Conservation (phyloP, 805 yeast genomes). For the Lachancea fermentati region DNA sequence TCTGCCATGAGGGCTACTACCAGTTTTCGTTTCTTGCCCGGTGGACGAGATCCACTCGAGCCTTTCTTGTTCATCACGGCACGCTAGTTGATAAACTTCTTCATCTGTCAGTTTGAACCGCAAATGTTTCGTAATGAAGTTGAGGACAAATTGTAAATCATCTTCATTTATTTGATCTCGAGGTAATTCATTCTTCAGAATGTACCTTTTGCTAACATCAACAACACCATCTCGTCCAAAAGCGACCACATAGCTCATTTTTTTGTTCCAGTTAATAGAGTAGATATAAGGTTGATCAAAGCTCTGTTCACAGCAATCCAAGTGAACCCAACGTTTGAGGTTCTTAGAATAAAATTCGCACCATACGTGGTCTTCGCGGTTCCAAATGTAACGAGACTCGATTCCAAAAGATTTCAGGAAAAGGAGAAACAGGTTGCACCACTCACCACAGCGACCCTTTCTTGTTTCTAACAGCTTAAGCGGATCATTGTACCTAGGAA, state of each 20-base stretch:
- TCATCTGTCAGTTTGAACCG: slow-evolving; percentile 29
- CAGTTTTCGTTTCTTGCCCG: slow-evolving; percentile 10
- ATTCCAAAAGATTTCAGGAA: slow-evolving; percentile 62
- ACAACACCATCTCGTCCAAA: slow-evolving; percentile 52
- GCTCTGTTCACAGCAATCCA: slow-evolving; percentile 83
- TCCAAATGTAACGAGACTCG: slow-evolving; percentile 73
- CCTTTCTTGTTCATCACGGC: slow-evolving; percentile 32
- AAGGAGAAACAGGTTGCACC: slow-evolving; percentile 81
- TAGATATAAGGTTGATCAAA: slow-evolving; percentile 78
- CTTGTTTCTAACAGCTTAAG: slow-evolving; percentile 53
- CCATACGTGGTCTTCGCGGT: slow-evolving; percentile 94
- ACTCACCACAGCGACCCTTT: slow-evolving; percentile 89
- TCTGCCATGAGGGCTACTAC: slow-evolving; percentile 36
- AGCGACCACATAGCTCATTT: slow-evolving; percentile 84
- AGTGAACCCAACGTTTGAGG: slow-evolving; percentile 73
- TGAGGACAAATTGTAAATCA: slow-evolving; percentile 34
- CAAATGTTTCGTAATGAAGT: slow-evolving; percentile 33
- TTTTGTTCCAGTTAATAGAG: slow-evolving; percentile 85
- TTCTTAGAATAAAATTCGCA: slow-evolving; percentile 71
- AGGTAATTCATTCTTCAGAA: slow-evolving; percentile 42
- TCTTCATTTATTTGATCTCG: slow-evolving; percentile 41
- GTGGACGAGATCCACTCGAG: slow-evolving; percentile 23
- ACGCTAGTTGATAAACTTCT: slow-evolving; percentile 34
- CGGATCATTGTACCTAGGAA: slow-evolving; percentile 75
- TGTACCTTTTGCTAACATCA: slow-evolving; percentile 70